Percentiles rank a stretch among this genome's conserved stretches.
phyloP scores from a whole-genome alignment of 352 stramenopile species.

The Phytophthora lateralis region DNA sequence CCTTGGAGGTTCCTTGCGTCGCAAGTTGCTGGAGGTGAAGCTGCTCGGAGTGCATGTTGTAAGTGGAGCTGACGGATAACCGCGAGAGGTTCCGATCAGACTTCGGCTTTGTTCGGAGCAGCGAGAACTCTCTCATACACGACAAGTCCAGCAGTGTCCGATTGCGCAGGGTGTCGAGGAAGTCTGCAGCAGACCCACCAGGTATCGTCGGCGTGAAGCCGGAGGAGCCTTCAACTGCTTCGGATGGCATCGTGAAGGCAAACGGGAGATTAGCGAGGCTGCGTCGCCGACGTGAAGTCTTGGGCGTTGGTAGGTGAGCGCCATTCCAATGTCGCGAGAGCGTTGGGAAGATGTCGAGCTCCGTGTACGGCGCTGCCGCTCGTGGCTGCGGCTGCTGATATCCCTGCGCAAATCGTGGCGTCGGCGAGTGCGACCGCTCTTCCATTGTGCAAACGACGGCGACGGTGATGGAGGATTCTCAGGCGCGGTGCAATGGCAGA shows the following conservation, averaged over 20 bases:
- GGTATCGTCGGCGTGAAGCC: constrained; percentile 1
- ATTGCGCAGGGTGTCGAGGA: constrained; percentile 43
- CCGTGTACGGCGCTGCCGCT: constrained; percentile 19
- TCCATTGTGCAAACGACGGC: constrained; percentile 20
- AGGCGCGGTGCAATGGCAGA: constrained; percentile 1
- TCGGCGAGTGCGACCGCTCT: constrained; percentile 2
- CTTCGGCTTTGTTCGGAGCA: constrained; percentile 41
- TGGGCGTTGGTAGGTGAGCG: background rate
- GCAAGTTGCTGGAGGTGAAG: constrained; percentile 44
- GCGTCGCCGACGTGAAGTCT: constrained; percentile 13
- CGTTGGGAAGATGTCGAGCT: constrained; percentile 30
- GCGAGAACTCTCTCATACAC: constrained; percentile 62
- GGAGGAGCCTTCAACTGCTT: constrained; percentile 5
- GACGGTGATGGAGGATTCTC: background rate
- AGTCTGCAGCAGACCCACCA: constrained; percentile 13
- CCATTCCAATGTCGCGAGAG: constrained; percentile 7
- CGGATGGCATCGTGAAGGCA: constrained; percentile 23
- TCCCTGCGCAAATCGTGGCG: constrained; percentile 3
- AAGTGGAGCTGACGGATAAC: constrained; percentile 45
- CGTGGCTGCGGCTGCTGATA: constrained; percentile 7
- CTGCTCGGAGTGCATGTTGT: constrained; percentile 52
- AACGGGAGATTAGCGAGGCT: constrained; percentile 30
- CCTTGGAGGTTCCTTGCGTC: background rate
- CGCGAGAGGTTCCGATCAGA: constrained; percentile 46
- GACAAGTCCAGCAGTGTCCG: constrained; percentile 53